Evolutionary conservation across 306 rosid genomes (phyloP).

Genomic region (Argentina anserina): DNA sequence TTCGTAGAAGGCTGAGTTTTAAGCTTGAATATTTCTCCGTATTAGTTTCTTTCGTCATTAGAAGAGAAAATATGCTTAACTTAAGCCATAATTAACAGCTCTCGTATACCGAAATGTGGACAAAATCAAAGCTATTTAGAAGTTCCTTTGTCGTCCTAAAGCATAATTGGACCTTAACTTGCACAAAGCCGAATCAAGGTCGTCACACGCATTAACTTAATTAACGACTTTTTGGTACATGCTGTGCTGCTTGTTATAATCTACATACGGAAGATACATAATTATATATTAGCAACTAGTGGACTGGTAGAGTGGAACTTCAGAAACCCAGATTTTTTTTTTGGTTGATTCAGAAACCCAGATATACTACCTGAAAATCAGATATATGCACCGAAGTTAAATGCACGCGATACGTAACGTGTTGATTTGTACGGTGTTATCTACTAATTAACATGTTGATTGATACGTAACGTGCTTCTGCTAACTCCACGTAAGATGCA

Average conservation of each 20-base stretch:
- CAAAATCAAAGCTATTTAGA: neutral
- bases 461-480: too few species aligned
- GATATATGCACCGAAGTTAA: neutral
- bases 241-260: neutral
- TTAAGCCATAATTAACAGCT: neutral
- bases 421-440: neutral
- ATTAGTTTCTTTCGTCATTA: neutral
- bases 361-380: neutral
- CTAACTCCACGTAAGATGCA: neutral
- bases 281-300: neutral
- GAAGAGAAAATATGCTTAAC: neutral
- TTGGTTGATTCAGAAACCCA: neutral
- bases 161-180: neutral
- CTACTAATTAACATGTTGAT: neutral
- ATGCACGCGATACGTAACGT: neutral
- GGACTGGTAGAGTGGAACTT: neutral
- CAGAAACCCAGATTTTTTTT: neutral
- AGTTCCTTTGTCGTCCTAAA: neutral
- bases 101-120: neutral
- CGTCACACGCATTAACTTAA: neutral
- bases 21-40: neutral
- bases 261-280: neutral
- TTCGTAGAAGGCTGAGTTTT: neutral
- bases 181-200: neutral
- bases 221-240: neutral